Base-by-base conservation (phyloP, 345 rosid genomes). In the Gossypium bickii region DNA sequence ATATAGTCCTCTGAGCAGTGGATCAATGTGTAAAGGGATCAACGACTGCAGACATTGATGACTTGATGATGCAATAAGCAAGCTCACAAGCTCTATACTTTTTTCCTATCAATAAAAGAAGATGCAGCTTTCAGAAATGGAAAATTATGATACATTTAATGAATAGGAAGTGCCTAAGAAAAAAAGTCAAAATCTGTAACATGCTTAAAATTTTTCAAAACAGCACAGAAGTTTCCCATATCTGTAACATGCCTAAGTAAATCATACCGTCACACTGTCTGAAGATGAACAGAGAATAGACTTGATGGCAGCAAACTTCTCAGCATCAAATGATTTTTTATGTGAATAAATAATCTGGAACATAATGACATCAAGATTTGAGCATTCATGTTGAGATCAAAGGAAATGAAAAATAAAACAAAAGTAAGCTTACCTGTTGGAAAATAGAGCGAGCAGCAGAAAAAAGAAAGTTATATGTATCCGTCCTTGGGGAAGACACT, bases 311-410 rank as follows among this genome's bases (percentile, higher is more conserved):
- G 77, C 82, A 79, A 89, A 92, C 16, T 67, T 83, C 57, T 83
- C 92, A 62, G 84, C 83, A 72, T 82, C 86, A 83, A 85, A 94
- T 52, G 90, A 85, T 77, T 87, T 87, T 70, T 81, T 70, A 81
- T 94, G 95, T 38, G 92, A 83, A 82, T 79, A 83, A 62, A 94
- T 79, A 22, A 94, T 89, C 98, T 94, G 86, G 73, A 80, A 79
- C n/a, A 71, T 75, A 53, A 71, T 18, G 73, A 71, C 17, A 76
- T 71, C 27, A 85, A 63, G 22, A 59, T n/a, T 34, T 7, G 24
- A 24, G 18, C 20, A 67, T 22, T 52, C 20, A 8, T 25, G n/a
- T 12, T 24, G 56, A 4, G 4, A 73, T 22, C 38, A 25, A 43
- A 69, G 13, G 52, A 72, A 20, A 49, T 29, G 13, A 0, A 22